These are phyloP conservation scores for Thielaviopsis punctulata DNA, from an alignment of 2,329 filamentous ascomycete genomes.

Conservation along the genomic window DNA sequence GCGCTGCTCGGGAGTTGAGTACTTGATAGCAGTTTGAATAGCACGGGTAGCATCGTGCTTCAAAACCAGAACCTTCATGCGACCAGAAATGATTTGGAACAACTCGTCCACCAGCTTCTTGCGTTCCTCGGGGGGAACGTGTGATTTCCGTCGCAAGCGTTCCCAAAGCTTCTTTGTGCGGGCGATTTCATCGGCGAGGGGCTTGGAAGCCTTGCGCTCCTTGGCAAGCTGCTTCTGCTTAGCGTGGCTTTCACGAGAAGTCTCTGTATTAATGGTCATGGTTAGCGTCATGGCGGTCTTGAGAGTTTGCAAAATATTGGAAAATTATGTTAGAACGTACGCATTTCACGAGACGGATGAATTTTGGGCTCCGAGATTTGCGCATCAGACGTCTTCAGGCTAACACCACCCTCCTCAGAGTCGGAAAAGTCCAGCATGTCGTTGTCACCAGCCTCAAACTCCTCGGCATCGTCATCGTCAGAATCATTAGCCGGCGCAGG, in stretches of 20 bases:
- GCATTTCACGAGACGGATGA: constrained; percentile 9
- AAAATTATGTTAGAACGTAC: constrained; percentile 3
- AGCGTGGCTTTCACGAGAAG: constrained; percentile 70
- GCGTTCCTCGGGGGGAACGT: constrained; percentile 78
- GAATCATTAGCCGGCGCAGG: constrained; percentile 19
- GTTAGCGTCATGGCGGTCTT: not conserved
- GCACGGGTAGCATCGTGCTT: constrained; percentile 97
- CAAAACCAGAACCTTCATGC: constrained; percentile 88
- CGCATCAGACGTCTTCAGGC: constrained; percentile 24
- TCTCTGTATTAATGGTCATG: constrained; percentile 29
- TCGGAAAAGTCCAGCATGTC: constrained; percentile 30
- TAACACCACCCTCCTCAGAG: constrained; percentile 35
- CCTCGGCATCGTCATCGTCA: constrained; percentile 23
- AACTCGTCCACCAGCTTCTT: constrained; percentile 76
- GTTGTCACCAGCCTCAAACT: constrained; percentile 24
- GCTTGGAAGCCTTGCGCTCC: constrained; percentile 84
- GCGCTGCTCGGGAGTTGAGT: constrained; percentile 69
- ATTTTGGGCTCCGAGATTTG: constrained; percentile 18
- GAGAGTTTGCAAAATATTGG: not conserved
- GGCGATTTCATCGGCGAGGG: constrained; percentile 74
- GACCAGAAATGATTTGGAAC: constrained; percentile 77
- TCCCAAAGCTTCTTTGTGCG: constrained; percentile 97
- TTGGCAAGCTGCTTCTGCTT: constrained; percentile 80
- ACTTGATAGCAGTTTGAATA: constrained; percentile 93
- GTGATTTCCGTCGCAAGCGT: constrained; percentile 76